These are phyloP conservation scores for Penicillium odoratum DNA, from an alignment of 495 filamentous ascomycete genomes.

Conservation along the genomic window DNA sequence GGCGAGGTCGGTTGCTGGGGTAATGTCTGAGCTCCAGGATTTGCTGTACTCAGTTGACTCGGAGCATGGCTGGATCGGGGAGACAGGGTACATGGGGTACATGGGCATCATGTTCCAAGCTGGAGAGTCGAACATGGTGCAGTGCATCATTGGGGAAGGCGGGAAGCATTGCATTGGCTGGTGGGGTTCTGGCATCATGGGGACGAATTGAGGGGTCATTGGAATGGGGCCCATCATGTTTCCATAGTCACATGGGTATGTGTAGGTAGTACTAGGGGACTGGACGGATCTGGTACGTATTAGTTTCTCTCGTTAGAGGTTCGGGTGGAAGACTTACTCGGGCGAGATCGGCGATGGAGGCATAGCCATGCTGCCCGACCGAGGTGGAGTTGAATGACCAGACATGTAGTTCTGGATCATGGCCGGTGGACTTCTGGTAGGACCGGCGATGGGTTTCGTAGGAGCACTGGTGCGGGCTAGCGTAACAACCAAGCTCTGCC, in stretches of 20 bases:
- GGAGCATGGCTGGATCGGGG: slow-evolving; percentile 25
- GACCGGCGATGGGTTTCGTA: slow-evolving; percentile 46
- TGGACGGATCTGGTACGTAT: slow-evolving; percentile 27
- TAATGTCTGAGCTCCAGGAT: slow-evolving; percentile 10
- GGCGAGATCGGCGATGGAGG: slow-evolving; percentile 42
- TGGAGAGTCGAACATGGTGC: slow-evolving; percentile 30
- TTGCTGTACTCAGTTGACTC: slow-evolving; percentile 12
- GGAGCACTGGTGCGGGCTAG: slow-evolving; percentile 45
- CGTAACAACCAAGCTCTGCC: slow-evolving; percentile 46
- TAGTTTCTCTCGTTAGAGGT: background rate
- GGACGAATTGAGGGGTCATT: slow-evolving; percentile 31
- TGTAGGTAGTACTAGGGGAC: slow-evolving; percentile 26
- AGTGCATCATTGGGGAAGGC: slow-evolving; percentile 34
- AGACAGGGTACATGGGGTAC: slow-evolving; percentile 34
- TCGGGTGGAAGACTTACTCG: slow-evolving; percentile 29
- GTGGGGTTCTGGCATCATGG: slow-evolving; percentile 33
- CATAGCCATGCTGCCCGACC: slow-evolving; percentile 29
- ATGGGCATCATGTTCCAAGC: slow-evolving; percentile 35
- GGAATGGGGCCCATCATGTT: slow-evolving; percentile 30
- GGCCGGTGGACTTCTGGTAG: slow-evolving; percentile 42
- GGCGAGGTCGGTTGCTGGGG: slow-evolving; percentile 3
- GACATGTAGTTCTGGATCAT: slow-evolving; percentile 31
- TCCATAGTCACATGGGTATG: slow-evolving; percentile 30
- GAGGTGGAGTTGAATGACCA: slow-evolving; percentile 41
- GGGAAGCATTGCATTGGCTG: slow-evolving; percentile 31